Evolutionary conservation across 768 basidiomycete genomes (phyloP), one percentile per base, ranked within the genome.

Genomic region (Cubamyces lactineus): DNA sequence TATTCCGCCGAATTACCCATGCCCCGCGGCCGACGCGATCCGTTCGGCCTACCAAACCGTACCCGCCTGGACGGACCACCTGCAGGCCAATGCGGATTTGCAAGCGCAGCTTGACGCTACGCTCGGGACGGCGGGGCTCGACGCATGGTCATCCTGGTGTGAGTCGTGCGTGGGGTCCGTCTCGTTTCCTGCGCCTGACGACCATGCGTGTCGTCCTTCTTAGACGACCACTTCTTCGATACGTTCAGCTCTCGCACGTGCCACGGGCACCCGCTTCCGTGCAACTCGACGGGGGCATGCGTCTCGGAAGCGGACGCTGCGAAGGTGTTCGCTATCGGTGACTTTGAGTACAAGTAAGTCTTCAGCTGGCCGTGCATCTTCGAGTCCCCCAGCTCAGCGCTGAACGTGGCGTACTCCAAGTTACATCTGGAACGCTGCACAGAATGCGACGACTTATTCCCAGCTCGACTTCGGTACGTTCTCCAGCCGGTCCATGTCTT

Each of bases 141-240:
- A 66, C 7, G 77, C 69, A 5, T 83, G 82, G 82, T 66, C 74
- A n/a, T 73, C 74, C 2, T 83, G 81, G 82, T 82, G 82, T 80
- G 52, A 49, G 78, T 71, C 5, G 23, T 17, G 53, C 23, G 30
- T 19, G 30, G 45, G 47, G 21, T 41, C 40, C 26, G 19, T 23
- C 40, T 39, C 28, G 2, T 8, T 26, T 26, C 54, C 13, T 52
- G 11, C 34, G 39, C 21, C 39, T 57, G 45, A 51, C 55, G 12
- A 28, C n/a, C 41, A 46, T 51, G 30, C 16, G 17, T 8, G 13
- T 34, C 34, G n/a, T n/a, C 34, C 34, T 11, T 11, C 34, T 13
- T 59, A 80, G 79, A 80, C 62, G 79, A 83, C 57, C 82, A 82
- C 59, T 83, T 77, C 72, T 83, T 83, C 66, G 82, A 83, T 66